Evolutionary conservation across 345 rosid species (phyloP).

Genomic region (Passiflora organensis): DNA sequence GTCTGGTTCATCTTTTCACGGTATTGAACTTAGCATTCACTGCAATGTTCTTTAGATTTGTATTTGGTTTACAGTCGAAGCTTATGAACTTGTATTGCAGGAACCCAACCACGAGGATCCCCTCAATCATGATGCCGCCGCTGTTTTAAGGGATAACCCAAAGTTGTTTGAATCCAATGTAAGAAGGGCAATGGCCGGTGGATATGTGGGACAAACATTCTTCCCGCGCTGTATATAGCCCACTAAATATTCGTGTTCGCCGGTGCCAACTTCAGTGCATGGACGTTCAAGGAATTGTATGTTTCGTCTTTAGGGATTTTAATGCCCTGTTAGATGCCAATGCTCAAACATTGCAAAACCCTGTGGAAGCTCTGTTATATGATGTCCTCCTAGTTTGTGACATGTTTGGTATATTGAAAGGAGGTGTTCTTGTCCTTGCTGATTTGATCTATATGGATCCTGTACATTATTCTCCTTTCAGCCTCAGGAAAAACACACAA

Average conservation of each 20-base stretch:
- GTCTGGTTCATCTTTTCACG: conserved; percentile 81
- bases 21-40: conserved; percentile 26
- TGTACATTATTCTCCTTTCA: neutral
- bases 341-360: conserved; percentile 2
- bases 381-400: neutral
- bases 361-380: neutral
- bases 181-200: conserved; percentile 74
- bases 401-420: neutral
- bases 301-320: neutral
- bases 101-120: conserved; percentile 87
- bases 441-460: neutral
- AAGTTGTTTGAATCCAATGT: conserved; percentile 63
- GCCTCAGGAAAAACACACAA: neutral
- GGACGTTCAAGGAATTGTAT: conserved; percentile 1
- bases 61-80: neutral
- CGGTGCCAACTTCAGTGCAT: neutral
- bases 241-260: too few species aligned
- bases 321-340: neutral
- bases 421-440: neutral
- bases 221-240: conserved; percentile 62
- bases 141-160: conserved; percentile 73
- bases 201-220: conserved; percentile 67
- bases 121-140: conserved; percentile 83
- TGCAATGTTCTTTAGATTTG: neutral
- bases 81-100: conserved; percentile 25